Base-by-base conservation (phyloP, 768 basidiomycete genomes). In the Phaeotremella fagi region DNA sequence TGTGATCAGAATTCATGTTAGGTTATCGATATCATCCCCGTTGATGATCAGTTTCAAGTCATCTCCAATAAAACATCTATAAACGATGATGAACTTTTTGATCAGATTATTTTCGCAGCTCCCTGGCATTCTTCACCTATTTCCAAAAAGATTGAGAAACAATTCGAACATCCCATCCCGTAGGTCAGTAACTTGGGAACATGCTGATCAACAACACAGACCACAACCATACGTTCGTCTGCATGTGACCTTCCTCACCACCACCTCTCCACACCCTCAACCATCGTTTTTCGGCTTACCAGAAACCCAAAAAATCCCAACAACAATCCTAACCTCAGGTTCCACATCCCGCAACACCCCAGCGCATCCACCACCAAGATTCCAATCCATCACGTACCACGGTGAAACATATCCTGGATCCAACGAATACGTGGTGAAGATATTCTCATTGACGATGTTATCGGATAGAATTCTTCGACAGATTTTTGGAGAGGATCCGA, bases 221-320 rank as follows among this genome's bases (percentile, higher is more conserved):
- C 68, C 77, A 31, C 85, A 87, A 59, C 83, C 84, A 20, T 95
- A 94, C 69, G 80, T 90, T 43, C 82, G 80, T 59, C 82, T 97
- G 1, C 88, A 92, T 68, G 90, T 94, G 46, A 95, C 94, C 9
- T 80, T 90, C 20, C 78, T 98, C 33, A 80, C 84, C n/a, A 97
- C 94, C 1, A 83, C 83, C 11, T 78, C 83, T 1, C 75, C 83
- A 3, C 74, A 72, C 9, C 77, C 85, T 6, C 80, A 82, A 57
- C 77, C 88, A 0, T 74, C 76, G 2, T 90, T 88, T 75, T 91
- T 97, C 71, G 80, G 79, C 43, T 77, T 86, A 28, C 50, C 44
- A 4, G 22, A 43, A 9, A 41, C 37, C 4, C 36, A 46, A 18
- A 31, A 43, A 38, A 75, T 83, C 1, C 87, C 91, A 0, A 76